Conservation (phyloP, 129 eudicot genomes). For the Helianthus annuus region DNA sequence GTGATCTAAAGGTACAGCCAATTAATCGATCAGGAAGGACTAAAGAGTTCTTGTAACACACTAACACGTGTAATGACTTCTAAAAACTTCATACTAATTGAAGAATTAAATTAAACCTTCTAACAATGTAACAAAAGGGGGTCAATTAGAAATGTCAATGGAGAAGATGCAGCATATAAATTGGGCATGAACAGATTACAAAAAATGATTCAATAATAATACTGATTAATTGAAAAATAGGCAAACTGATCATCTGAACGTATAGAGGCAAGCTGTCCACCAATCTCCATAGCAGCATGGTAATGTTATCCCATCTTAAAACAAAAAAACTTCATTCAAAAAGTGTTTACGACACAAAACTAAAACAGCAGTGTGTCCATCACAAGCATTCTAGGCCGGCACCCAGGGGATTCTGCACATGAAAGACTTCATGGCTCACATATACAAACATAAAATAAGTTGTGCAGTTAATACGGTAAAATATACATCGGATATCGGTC, state of each 20-base stretch:
- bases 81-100: neutral
- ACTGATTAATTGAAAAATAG: neutral
- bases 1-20: no score
- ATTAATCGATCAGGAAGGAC: no score
- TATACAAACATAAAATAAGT: neutral
- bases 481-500: no score
- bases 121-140: neutral
- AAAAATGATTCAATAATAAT: conserved; percentile 21
- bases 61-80: no score
- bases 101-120: neutral
- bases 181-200: conserved; percentile 11
- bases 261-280: conserved; percentile 24
- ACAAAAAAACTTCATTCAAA: conserved; percentile 18
- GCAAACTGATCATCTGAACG: conserved; percentile 17
- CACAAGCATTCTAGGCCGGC: conserved; percentile 12
- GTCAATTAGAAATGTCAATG: conserved; percentile 4
- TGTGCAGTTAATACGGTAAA: no score
- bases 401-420: conserved; percentile 6
- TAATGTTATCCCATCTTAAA: neutral
- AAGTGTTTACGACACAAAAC: conserved; percentile 9
- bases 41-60: no score
- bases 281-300: conserved; percentile 15
- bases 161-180: conserved; percentile 9
- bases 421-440: neutral
- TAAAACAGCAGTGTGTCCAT: conserved; percentile 18